Evolutionary conservation across 768 basidiomycete genomes (phyloP), one percentile per base, ranked within the genome.

Genomic region (Jaapia argillacea): DNA sequence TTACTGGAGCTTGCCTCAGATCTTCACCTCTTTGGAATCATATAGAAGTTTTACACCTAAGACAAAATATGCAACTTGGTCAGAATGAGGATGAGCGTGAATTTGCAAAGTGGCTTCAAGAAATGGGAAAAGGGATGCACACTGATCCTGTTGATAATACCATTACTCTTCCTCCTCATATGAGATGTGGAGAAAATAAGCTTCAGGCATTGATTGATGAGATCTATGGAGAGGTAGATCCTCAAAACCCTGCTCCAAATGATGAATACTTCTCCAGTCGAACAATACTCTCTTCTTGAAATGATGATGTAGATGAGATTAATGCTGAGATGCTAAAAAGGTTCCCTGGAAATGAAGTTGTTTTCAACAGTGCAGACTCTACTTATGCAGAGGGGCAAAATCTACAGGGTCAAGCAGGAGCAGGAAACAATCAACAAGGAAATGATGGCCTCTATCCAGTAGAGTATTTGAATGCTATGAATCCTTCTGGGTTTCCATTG

Each of bases 1-100:
- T 71, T 53, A 56, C 72, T 3, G 47, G 37, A 46, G 64, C 65
- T 1, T 57, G 56, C 4, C 48, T 74, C 0, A 56, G 52, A 16
- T 40, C 52, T 5, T 73, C 69, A 16, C 22, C 48, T 7, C 51
- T 75, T 0, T 75, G 74, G 71, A 20, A 27, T 3, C 33, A 36
- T 4, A 53, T 70, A 24, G 13, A 48, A 5, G 43, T 68, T 6
- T 49, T 69, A 2, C 50, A 60, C 31, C 59, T 73, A 3, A 43
- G 33, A 3, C 45, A 58, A 24, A 74, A 75, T 48, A 75, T 72
- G 70, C 42, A 54, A 4, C 57, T 75, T 12, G 59, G 59, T 0
- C 45, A 54, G 14, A 47, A 54, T 46, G 48, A 50, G 6, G 53
- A 55, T 14, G 56, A 48, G 27, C 27, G 51, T 39, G 45, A 50